These are phyloP conservation scores for Neoboletus magnificus DNA, from an alignment of 768 basidiomycete genomes.

Conservation along the genomic window DNA sequence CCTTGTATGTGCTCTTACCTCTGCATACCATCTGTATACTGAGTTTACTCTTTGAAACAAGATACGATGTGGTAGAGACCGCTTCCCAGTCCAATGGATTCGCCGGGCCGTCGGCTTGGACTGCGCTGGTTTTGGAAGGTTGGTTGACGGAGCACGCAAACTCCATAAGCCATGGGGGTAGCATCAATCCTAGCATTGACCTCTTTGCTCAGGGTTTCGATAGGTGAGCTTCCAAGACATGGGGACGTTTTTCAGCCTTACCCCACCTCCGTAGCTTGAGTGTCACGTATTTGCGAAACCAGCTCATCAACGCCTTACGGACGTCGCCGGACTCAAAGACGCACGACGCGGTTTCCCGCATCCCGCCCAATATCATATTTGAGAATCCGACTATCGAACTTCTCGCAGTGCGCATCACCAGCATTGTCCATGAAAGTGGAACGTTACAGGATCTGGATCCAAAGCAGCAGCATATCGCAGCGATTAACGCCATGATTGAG, in stretches of 20 bases:
- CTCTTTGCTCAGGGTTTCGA: slow-evolving; percentile 34
- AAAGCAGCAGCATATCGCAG: background rate
- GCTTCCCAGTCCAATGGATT: background rate
- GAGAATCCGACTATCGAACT: slow-evolving; percentile 35
- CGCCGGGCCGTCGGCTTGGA: slow-evolving; percentile 3
- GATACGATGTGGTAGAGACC: slow-evolving; percentile 5
- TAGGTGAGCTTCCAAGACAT: slow-evolving; percentile 15
- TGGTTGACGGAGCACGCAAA: slow-evolving; percentile 8
- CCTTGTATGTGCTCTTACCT: slow-evolving; percentile 8
- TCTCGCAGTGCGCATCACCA: slow-evolving; percentile 3
- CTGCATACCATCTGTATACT: too few relatives aligned
- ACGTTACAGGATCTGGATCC: background rate
- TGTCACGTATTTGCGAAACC: slow-evolving; percentile 19
- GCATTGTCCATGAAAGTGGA: background rate
- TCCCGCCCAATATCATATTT: slow-evolving; percentile 33
- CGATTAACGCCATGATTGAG: slow-evolving; percentile 33
- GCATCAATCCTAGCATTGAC: slow-evolving; percentile 2
- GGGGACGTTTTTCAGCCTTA: background rate
- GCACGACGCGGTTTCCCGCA: slow-evolving; percentile 13
- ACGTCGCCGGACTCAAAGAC: slow-evolving; percentile 23
- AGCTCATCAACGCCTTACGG: slow-evolving; percentile 11
- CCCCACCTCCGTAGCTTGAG: slow-evolving; percentile 14
- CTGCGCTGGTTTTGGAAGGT: background rate
- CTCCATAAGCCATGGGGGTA: background rate
- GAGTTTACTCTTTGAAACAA: background rate